These are phyloP conservation scores for Fraxinus platypoda DNA, from an alignment of 305 asterid species.

Conservation along the genomic window DNA sequence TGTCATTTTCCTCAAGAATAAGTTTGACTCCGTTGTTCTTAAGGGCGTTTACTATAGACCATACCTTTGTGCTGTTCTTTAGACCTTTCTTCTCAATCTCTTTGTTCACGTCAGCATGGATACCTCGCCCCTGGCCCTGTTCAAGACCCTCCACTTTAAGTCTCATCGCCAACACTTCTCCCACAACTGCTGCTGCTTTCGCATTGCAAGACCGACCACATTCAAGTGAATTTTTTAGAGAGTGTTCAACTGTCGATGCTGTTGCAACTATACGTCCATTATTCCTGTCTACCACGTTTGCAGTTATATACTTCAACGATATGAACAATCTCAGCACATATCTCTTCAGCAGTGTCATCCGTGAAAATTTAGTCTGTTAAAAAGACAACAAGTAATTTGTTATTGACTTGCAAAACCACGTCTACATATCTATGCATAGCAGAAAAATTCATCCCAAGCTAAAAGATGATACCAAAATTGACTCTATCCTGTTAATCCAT, in stretches of 20 bases:
- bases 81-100: constrained; percentile 82
- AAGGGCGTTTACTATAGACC: constrained; percentile 70
- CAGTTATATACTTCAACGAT: constrained; percentile 79
- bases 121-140: constrained; percentile 73
- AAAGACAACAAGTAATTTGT: neutral
- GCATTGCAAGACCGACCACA: constrained; percentile 90
- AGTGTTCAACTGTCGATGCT: constrained; percentile 74
- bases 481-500: neutral
- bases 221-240: constrained; percentile 64
- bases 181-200: constrained; percentile 82
- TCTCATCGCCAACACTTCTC: constrained; percentile 89
- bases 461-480: neutral
- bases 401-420: neutral
- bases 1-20: constrained; percentile 50
- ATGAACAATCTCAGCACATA: constrained; percentile 74
- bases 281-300: constrained; percentile 80
- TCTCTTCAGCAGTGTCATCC: constrained; percentile 70
- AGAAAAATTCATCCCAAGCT: neutral
- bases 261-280: constrained; percentile 70
- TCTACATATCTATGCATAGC: neutral
- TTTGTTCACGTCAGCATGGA: constrained; percentile 66
- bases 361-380: constrained; percentile 10
- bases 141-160: constrained; percentile 85
- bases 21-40: constrained; percentile 65
- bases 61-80: constrained; percentile 66